Evolutionary conservation across 495 filamentous ascomycete genomes (phyloP).

Genomic region (Lineolata rhizophorae): DNA sequence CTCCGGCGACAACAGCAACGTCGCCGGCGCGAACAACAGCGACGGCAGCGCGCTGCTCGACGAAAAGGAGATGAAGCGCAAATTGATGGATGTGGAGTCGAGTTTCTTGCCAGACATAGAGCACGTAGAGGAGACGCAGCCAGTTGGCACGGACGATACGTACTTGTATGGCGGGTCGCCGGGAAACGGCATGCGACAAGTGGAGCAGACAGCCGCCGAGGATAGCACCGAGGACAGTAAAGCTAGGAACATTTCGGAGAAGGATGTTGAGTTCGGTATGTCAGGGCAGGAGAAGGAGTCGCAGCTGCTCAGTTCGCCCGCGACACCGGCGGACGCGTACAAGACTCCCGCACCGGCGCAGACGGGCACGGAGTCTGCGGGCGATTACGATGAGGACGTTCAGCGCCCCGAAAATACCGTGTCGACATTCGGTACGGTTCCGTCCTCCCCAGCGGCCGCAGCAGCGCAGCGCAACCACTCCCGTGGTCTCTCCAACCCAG

Average conservation of each 20-base stretch:
- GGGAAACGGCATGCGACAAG: slow-evolving; percentile 7
- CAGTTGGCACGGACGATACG: slow-evolving; percentile 33
- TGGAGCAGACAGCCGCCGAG: too few relatives aligned
- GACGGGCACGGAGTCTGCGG: slow-evolving; percentile 9
- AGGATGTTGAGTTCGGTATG: too few relatives aligned
- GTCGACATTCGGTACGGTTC: slow-evolving; percentile 16
- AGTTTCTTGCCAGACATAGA: slow-evolving; percentile 47
- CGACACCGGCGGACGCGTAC: slow-evolving; percentile 24
- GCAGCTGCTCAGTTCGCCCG: too few relatives aligned
- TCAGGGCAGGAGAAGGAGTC: too few relatives aligned
- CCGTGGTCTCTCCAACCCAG: too few relatives aligned
- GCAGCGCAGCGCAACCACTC: slow-evolving; percentile 15
- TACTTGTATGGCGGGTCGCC: slow-evolving; percentile 32
- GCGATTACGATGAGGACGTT: slow-evolving; percentile 3
- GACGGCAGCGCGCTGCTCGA: too few relatives aligned
- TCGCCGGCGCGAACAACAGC: too few relatives aligned
- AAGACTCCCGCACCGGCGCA: slow-evolving; percentile 24
- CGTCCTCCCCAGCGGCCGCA: slow-evolving; percentile 19
- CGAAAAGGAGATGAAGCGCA: too few relatives aligned
- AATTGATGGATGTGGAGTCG: slow-evolving; percentile 71
- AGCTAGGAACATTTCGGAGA: too few relatives aligned
- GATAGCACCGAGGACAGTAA: slow-evolving; percentile 6
- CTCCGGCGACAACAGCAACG: too few relatives aligned
- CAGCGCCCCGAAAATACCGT: slow-evolving; percentile 27
- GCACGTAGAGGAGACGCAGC: slow-evolving; percentile 19